Base-by-base conservation (phyloP, 495 filamentous ascomycete genomes). In the Penicillium bovifimosum region DNA sequence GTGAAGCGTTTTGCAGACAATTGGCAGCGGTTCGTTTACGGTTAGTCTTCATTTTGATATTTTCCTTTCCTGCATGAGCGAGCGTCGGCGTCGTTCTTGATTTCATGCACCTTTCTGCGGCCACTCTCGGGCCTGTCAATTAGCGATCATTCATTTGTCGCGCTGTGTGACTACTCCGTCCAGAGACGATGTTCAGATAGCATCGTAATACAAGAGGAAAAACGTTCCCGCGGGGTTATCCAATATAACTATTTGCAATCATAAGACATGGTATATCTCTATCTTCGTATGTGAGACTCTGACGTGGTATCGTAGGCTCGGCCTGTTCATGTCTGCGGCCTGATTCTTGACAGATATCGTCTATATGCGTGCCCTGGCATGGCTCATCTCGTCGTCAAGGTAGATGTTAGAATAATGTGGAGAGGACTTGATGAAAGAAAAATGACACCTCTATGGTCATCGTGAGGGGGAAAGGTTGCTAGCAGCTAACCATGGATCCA, bases 11-110 rank as follows among this genome's bases (percentile, higher is more conserved):
- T 97, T 38, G 83, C 79, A 13, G 73, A 78, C 24, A 97, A 98
- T 62, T 97, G 90, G 85, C 81, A 72, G 48, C 72, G 75, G 33
- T 97, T 95, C 65, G 77, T 90, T 13, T 91, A 87, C 66, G 91
- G 87, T 3, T 69, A 50, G 35, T 36, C 7, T 13, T 27, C 10
- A 24, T 33, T 38, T 18, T 31, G 1, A 35, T 24, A 16, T 2
- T 17, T 24, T 20, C 33, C 28, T n/a, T 47, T 35, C 24, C 31
- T 47, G 31, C 32, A 18, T 48, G 43, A 13, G 7, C 27, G 43
- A 34, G 29, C 17, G 4, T 24, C 6, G 9, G 17, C 13, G 20
- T 20, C 3, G 20, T 28, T 20, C 29, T 13, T 43, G 29, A 26
- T 26, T 34, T 14, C 5, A 13, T 47, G 31, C 16, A 46, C 3